These are phyloP conservation scores for Camellia granthamiana DNA, from an alignment of 148 eudicot species.

Conservation along the genomic window DNA sequence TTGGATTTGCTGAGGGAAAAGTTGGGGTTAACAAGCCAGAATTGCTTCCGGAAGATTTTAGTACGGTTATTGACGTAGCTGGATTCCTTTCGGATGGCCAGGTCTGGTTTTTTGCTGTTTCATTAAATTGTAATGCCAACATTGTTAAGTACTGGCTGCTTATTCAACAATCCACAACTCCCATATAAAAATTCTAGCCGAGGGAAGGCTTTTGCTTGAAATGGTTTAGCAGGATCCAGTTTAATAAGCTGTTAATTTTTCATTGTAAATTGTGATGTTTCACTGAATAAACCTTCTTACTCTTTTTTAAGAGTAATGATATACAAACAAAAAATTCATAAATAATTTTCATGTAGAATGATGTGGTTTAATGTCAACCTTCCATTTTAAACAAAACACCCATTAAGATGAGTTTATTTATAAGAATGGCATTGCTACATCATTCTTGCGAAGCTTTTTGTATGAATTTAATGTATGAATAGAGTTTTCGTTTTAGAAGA, in stretches of 20 bases:
- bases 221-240: neutral
- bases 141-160: neutral
- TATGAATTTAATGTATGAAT: too few species aligned
- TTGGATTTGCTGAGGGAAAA: conserved; percentile 65
- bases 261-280: neutral
- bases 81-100: conserved; percentile 96
- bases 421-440: too few species aligned
- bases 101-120: conserved; percentile 35
- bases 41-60: conserved; percentile 79
- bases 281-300: neutral
- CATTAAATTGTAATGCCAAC: neutral
- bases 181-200: neutral
- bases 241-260: neutral
- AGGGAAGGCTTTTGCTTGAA: neutral
- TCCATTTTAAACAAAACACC: too few species aligned
- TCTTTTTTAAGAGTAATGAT: neutral
- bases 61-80: conserved; percentile 86
- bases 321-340: too few species aligned
- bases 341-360: too few species aligned
- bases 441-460: too few species aligned
- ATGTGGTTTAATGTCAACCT: too few species aligned
- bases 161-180: neutral
- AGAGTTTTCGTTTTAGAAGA: too few species aligned
- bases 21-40: conserved; percentile 96
- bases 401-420: too few species aligned